These are phyloP conservation scores for Flagelloscypha sp. DNA, from an alignment of 768 basidiomycete genomes.

Conservation along the genomic window DNA sequence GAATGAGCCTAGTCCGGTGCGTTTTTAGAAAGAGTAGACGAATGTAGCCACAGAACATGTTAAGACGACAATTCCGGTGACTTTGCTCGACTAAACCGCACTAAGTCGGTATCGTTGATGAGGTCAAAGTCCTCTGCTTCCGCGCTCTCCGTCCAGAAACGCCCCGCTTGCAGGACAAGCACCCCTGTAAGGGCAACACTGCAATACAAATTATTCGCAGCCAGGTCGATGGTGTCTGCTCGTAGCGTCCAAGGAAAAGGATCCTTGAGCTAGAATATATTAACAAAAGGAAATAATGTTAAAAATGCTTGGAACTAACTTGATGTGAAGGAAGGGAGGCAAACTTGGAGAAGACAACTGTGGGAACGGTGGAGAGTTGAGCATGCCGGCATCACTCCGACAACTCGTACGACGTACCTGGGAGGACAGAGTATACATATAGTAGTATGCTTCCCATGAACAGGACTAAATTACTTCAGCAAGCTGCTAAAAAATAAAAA, in stretches of 20 bases:
- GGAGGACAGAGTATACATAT: constrained; percentile 71
- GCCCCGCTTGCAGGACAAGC: constrained; percentile 71
- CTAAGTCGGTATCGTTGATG: no score
- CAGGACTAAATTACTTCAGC: constrained; percentile 42
- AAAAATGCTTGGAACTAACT: no score
- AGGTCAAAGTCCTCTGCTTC: constrained; percentile 56
- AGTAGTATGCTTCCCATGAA: constrained; percentile 63
- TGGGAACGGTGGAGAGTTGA: constrained; percentile 7
- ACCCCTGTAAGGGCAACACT: constrained; percentile 87
- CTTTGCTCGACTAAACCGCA: no score
- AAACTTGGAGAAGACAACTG: constrained; percentile 57
- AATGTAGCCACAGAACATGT: no score
- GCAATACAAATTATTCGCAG: constrained; percentile 78
- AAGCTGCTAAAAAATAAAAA: background rate
- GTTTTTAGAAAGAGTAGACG: no score
- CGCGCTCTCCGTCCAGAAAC: constrained; percentile 76
- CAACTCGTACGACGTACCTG: constrained; percentile 62
- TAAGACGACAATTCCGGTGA: no score
- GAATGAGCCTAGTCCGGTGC: no score
- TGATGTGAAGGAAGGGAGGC: constrained; percentile 44
- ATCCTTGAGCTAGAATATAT: no score
- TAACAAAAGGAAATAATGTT: no score
- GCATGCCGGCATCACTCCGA: no score
- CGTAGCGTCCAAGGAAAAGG: constrained; percentile 59
- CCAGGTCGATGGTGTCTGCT: constrained; percentile 64